Conservation (phyloP, 495 filamentous ascomycete species). For the Ascodesmis nigricans region DNA sequence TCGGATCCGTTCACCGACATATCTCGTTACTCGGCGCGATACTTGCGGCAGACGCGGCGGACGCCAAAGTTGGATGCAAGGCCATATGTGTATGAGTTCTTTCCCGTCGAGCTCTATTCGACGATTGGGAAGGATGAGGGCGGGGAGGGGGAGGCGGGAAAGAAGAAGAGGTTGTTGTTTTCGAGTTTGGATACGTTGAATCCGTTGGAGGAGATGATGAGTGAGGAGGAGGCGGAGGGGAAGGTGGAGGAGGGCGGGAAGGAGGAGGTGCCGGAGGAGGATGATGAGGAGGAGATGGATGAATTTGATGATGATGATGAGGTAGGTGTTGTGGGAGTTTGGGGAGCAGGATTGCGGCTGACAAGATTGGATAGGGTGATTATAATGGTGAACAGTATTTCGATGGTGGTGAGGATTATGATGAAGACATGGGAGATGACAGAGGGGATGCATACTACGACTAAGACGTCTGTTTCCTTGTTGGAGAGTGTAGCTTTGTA, state of each 20-base stretch:
- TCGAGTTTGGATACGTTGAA: conserved; percentile 14
- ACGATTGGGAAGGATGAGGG: conserved; percentile 15
- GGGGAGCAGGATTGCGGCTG: no score
- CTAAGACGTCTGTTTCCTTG: conserved; percentile 4
- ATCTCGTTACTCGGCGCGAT: conserved; percentile 17
- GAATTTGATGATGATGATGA: conserved; percentile 19
- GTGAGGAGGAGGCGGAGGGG: conserved; percentile 12
- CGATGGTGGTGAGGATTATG: conserved; percentile 15
- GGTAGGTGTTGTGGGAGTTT: conserved; percentile 3
- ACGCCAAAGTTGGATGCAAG: conserved; percentile 20
- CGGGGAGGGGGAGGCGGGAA: neutral
- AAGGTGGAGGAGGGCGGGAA: conserved; percentile 14
- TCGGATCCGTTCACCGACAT: conserved; percentile 19
- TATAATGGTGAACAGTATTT: conserved; percentile 23
- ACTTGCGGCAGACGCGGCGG: conserved; percentile 12
- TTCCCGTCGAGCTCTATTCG: conserved; percentile 15
- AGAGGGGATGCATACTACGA: conserved; percentile 17
- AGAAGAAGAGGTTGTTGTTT: conserved; percentile 15
- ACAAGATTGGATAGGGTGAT: conserved; percentile 15
- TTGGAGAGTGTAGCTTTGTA: no score
- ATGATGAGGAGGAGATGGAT: conserved; percentile 18
- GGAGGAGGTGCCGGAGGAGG: conserved; percentile 11
- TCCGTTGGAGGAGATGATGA: conserved; percentile 8
- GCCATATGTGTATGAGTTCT: conserved; percentile 20
- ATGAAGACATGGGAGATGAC: conserved; percentile 18